Base-by-base conservation (phyloP, 1,284 basidiomycete genomes). In the Cutaneotrichosporon sp. region DNA sequence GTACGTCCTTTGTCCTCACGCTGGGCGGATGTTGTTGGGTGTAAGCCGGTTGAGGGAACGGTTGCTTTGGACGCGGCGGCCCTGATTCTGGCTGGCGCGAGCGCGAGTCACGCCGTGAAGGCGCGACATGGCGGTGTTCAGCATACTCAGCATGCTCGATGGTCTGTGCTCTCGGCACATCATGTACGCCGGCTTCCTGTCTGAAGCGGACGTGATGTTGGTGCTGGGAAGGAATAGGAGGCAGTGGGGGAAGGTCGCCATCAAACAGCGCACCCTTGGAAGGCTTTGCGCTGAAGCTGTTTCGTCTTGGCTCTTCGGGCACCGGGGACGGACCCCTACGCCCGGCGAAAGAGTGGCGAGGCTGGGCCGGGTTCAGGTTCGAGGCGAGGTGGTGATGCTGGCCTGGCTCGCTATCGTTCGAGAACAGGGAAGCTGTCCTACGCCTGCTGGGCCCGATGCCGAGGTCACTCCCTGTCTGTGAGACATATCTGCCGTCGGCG, bases 261-360 rank as follows among this genome's bases (percentile, higher is more conserved):
- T 60, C 58, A 34, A 60, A 60, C 26, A 60, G 38, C 5, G 36
- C 16, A n/a, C 58, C 47, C 21, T 31, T 47, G 36, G 51, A 34
- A 1, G 51, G 18, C 51, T n/a, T 53, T 5, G 30, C 51, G 31
- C 31, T 53, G 31, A 5, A 31, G 18, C 30, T 32, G 51, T 53
- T n/a, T 1, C 50, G 26, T 31, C 50, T 11, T 31, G 26, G 26
- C 26, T 53, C 51, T 5, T 53, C 51, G 2, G 14, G 31, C 18
- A 53, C 51, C 9, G 51, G 51, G 0, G 49, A 50, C 6, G 49
- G 49, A 30, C 22, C 11, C 14, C 26, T 10, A 1, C 26, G 49
- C 5, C 49, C 22, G 22, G 49, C 22, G 26, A 50, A 30, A 1
- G 49, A 50, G 49, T 26, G 49, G 8, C 49, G 49, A 11, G 49